Evolutionary conservation across 1,284 basidiomycete species (phyloP), one percentile per base, ranked within the genome.

Genomic region (Boletellus dicymbophilus): DNA sequence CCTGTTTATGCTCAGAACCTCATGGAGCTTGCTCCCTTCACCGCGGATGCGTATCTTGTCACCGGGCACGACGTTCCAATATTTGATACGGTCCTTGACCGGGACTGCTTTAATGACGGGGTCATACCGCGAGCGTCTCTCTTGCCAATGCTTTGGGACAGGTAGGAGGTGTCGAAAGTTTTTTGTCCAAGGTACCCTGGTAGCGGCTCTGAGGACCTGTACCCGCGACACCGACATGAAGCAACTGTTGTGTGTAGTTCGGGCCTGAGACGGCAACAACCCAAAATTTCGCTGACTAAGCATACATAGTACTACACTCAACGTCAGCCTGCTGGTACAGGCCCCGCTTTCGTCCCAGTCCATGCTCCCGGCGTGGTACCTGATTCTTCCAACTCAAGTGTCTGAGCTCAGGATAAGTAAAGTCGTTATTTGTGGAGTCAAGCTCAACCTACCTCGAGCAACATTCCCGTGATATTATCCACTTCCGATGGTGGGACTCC

Each of bases 31-130:
- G 38, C 74, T 73, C 51, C 74, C 74, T 66, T 90, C 85, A 22
- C 87, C 87, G 10, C 79, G 76, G 47, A 91, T 57, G 45, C 85
- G 78, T 59, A 93, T 81, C 49, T 80, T 79, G 70, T 93, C 89
- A n/a, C 89, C 89, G 9, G 90, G 88, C 25, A 90, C 84, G 54
- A 93, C 79, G 59, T 92, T 93, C 89, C 89, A 93, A 63, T 80
- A 84, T 67, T 90, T 89, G 45, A 93, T 87, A 47, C 89, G 78
- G 59, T 90, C 85, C 52, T 77, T 77, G 16, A 79, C 76, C 31
- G 78, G 74, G 45, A 80, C 81, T 37, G 79, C 76, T 63, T 85
- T 86, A 18, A 72, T 53, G 15, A 51, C 49, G 2, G 67, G 60
- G 52, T 71, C 70, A 34, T 58, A 52, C 41, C 66, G 67, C n/a